phyloP scores from a whole-genome alignment of 2,329 filamentous ascomycete species.

The Xylaria sp. region DNA sequence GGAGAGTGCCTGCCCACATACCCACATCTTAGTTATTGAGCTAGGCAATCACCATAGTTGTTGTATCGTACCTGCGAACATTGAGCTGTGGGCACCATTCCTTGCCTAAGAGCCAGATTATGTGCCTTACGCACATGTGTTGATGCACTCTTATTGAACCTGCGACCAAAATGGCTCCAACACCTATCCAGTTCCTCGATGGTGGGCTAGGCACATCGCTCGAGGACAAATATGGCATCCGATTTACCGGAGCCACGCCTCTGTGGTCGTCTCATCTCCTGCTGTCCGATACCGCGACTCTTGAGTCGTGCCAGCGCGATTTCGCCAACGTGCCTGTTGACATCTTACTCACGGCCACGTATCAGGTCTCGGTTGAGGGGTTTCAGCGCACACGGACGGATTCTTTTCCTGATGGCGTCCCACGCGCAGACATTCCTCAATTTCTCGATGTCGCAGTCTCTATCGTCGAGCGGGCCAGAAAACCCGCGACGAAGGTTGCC shows the following conservation, averaged over 20 bases:
- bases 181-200: slow-evolving; percentile 66
- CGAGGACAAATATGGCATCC: slow-evolving; percentile 64
- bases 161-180: slow-evolving; percentile 27
- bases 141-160: background rate
- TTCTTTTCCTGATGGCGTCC: slow-evolving; percentile 58
- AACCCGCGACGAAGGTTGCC: slow-evolving; percentile 57
- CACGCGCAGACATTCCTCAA: slow-evolving; percentile 52
- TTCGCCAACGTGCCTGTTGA: slow-evolving; percentile 69
- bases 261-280: slow-evolving; percentile 77
- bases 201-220: slow-evolving; percentile 76
- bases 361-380: slow-evolving; percentile 69
- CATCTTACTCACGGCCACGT: slow-evolving; percentile 74
- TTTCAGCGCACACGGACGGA: slow-evolving; percentile 62
- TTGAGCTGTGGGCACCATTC: background rate
- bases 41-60: background rate
- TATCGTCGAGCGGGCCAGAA: slow-evolving; percentile 55
- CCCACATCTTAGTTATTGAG: background rate
- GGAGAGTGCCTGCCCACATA: background rate
- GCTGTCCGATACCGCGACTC: slow-evolving; percentile 62
- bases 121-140: background rate
- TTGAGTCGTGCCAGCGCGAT: slow-evolving; percentile 65
- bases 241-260: slow-evolving; percentile 63
- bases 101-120: background rate
- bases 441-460: slow-evolving; percentile 59
- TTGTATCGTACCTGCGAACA: background rate